Base-by-base conservation (phyloP, 106 monocot genomes). In the Triglochin maritima region DNA sequence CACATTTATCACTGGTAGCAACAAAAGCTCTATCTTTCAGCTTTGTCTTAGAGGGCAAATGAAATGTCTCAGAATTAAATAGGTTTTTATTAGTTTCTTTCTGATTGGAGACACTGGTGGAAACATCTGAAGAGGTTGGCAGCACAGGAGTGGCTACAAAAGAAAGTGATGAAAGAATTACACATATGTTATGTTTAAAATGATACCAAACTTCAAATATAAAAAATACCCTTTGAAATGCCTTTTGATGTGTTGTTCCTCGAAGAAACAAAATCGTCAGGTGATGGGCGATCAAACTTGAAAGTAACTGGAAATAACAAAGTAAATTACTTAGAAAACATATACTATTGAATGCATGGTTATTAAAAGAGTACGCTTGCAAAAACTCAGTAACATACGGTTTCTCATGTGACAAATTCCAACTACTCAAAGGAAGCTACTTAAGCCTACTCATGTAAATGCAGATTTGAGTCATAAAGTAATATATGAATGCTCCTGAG, bases 241-340 rank as follows among this genome's bases (percentile, higher is more conserved):
- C 56, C 63, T 82, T 56, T 81, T 17, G 83, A 67, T 49, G 78
- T 78, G 45, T 78, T 88, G 69, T 81, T 80, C 66, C 82, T 85
- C 46, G 70, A 3, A 79, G 74, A 83, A 63, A 94, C 85, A 49
- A 79, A 70, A 70, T 94, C 94, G 81, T 94, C 89, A 46, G 89
- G 94, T 52, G 94, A 94, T 58, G 76, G 86, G 56, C 82, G 79
- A 64, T 90, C 85, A 83, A 94, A 94, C 77, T 80, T 85, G 81
- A 94, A 94, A 74, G 94, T 82, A 67, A 63, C 89, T 94, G 84
- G 67, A 49, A 50, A 44, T 9, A 69, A 62, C 29, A 70, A 66
- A 69, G 10, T 42, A 29, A 29, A 29, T 29, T 29, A 29, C 29
- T 29, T 61, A 16, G 42, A 29, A 61, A 61, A 59, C 59, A 59